phyloP scores from a whole-genome alignment of 1,284 basidiomycete species.

The Porphyrellus sp. region DNA sequence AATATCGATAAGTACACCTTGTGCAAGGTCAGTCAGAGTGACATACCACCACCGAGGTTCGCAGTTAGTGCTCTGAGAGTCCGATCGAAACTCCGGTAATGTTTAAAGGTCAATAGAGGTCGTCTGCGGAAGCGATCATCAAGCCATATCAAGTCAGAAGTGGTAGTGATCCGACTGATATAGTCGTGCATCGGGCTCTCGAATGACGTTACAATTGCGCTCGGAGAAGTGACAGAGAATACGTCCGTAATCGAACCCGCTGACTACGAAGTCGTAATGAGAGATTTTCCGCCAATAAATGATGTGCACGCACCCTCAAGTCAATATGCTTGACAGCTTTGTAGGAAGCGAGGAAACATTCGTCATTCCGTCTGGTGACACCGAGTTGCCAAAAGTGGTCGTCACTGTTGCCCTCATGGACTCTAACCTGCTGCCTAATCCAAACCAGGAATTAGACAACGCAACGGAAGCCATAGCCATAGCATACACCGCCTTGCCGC shows the following conservation, averaged over 20 bases:
- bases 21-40: neutral
- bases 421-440: conserved; percentile 26
- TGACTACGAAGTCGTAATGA: conserved; percentile 24
- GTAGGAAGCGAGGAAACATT: conserved; percentile 35
- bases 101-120: conserved; percentile 59
- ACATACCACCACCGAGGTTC: conserved; percentile 39
- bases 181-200: conserved; percentile 43
- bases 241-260: conserved; percentile 30
- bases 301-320: conserved; percentile 42
- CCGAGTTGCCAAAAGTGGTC: conserved; percentile 34
- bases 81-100: conserved; percentile 59
- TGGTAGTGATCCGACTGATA: conserved; percentile 54
- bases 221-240: conserved; percentile 34
- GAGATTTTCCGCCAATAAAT: neutral
- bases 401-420: conserved; percentile 14
- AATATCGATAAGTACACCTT: conserved; percentile 6
- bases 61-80: conserved; percentile 47
- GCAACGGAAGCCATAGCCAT: conserved; percentile 21
- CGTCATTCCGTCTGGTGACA: conserved; percentile 23
- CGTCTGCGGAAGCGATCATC: conserved; percentile 54
- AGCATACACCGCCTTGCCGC: conserved; percentile 34
- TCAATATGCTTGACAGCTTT: conserved; percentile 42
- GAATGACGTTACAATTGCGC: conserved; percentile 50
- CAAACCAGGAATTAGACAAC: conserved; percentile 18
- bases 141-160: conserved; percentile 61